Base-by-base conservation (phyloP, 805 yeast genomes). In the Komagataella ulmi region DNA sequence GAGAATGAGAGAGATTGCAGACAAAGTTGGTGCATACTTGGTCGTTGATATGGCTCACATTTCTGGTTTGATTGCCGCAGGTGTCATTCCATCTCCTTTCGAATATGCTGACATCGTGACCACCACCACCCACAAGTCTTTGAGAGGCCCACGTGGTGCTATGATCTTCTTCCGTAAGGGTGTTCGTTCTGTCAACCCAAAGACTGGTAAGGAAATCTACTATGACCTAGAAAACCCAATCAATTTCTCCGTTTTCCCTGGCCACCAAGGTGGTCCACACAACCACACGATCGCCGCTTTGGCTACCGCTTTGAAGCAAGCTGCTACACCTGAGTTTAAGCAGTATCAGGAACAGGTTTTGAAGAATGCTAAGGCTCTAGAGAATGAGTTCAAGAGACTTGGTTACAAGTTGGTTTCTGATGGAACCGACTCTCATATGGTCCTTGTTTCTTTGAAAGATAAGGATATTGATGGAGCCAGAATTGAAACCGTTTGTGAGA, bases 211-310 rank as follows among this genome's bases (percentile, higher is more conserved):
- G 74, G 96, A 89, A 72, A 74, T 88, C 54, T 72, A 75, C 54
- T 93, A 90, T 71, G 97, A 93, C 62, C 81, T 93, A 69, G 98
- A 93, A 72, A 84, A 81, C 70, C 88, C 88, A 68, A 90, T 93
- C 73, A 93, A 93, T 79, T 93, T 93, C 71, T 89, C 97, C 7
- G 99, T 93, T 52, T 93, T 93, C 91, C 99, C 99, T 63, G 99
- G 96, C 59, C 99, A 93, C 73, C 99, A 93, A 77, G 99, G 99
- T 77, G 99, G 99, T 68, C 99, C 99, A 62, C 98, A 93, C 74
- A 93, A 93, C 78, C 99, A 93, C 75, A 93, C 99, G 59, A 93
- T 93, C 67, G 85, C 97, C 60, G 99, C 98, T 43, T 74, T 93
- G 63, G 97, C 98, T 17, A 93, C 90, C 57, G 98, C 99, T 50